A percentile compares a stretch with the other conserved stretches of the same genome.
Evolutionary conservation across 2,329 filamentous ascomycete species (phyloP).

Genomic region (Fusarium musae): DNA sequence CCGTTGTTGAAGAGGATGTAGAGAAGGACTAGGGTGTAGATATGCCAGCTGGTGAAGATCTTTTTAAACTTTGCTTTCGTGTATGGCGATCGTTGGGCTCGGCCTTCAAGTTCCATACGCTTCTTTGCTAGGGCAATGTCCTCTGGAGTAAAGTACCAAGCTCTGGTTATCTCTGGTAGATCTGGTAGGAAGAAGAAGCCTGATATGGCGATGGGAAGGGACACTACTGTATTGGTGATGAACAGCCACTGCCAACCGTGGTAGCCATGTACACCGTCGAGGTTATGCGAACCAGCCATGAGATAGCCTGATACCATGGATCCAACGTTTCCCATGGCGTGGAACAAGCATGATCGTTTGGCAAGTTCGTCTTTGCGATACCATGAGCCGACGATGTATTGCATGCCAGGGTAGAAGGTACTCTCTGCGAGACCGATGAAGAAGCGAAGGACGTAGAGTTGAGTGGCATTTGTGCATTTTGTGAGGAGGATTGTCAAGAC

Average conservation of each 20-base stretch:
- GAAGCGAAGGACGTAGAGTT: conserved; percentile 55
- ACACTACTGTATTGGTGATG: conserved; percentile 51
- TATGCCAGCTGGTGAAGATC: conserved; percentile 73
- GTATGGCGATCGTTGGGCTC: conserved; percentile 54
- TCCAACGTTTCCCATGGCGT: conserved; percentile 47
- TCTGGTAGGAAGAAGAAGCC: conserved; percentile 49
- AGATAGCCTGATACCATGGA: conserved; percentile 49
- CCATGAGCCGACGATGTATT: conserved; percentile 56
- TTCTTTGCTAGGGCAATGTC: conserved; percentile 45
- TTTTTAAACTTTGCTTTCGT: conserved; percentile 64
- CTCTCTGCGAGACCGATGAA: conserved; percentile 56
- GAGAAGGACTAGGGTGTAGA: conserved; percentile 66
- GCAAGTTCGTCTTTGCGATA: conserved; percentile 57
- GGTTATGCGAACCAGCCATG: conserved; percentile 54
- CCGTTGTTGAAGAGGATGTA: conserved; percentile 76
- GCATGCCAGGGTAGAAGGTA: conserved; percentile 53
- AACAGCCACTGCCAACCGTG: conserved; percentile 59
- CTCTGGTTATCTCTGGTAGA: conserved; percentile 41
- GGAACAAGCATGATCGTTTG: conserved; percentile 56
- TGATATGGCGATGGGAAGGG: conserved; percentile 48
- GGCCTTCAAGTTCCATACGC: conserved; percentile 55
- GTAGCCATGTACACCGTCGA: conserved; percentile 56
- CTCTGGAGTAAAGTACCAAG: conserved; percentile 45
- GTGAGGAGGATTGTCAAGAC: conserved; percentile 46
- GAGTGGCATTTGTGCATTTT: conserved; percentile 47